These are phyloP conservation scores for Phytophthora hybrid DNA, from an alignment of 352 stramenopile genomes.

Conservation along the genomic window DNA sequence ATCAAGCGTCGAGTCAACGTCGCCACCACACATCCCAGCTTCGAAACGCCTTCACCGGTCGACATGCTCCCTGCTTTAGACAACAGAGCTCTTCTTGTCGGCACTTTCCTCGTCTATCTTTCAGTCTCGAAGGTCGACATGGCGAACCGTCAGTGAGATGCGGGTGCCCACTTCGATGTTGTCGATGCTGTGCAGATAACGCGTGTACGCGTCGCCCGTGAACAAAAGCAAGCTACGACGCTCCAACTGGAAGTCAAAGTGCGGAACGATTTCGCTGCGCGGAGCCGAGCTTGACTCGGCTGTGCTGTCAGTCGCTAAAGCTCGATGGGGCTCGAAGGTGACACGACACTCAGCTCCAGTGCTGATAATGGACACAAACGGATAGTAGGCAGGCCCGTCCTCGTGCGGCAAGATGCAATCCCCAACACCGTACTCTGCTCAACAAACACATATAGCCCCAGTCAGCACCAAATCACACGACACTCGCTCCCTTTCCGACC, in stretches of 20 bases:
- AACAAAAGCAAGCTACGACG: constrained; percentile 69
- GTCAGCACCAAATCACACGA: neutral
- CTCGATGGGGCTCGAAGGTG: constrained; percentile 68
- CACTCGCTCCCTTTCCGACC: neutral
- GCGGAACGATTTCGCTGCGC: constrained; percentile 5
- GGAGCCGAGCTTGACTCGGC: neutral
- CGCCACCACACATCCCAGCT: constrained; percentile 14
- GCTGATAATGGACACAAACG: constrained; percentile 76
- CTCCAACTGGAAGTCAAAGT: constrained; percentile 54
- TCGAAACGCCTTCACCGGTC: constrained; percentile 27
- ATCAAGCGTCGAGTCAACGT: constrained; percentile 22
- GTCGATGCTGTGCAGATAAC: constrained; percentile 73
- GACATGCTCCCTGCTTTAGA: neutral
- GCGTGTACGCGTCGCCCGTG: constrained; percentile 62
- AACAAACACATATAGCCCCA: neutral
- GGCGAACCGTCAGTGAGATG: constrained; percentile 67
- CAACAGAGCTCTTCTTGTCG: neutral
- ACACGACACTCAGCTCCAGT: constrained; percentile 61
- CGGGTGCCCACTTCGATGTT: constrained; percentile 53
- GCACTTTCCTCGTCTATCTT: constrained; percentile 2
- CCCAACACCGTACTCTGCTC: constrained; percentile 65
- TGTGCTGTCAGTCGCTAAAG: constrained; percentile 10
- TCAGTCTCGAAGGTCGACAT: constrained; percentile 41
- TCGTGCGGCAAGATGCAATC: constrained; percentile 78
- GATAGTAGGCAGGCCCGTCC: constrained; percentile 74